phyloP scores from a whole-genome alignment of 305 asterid species.

The Withania somnifera region DNA sequence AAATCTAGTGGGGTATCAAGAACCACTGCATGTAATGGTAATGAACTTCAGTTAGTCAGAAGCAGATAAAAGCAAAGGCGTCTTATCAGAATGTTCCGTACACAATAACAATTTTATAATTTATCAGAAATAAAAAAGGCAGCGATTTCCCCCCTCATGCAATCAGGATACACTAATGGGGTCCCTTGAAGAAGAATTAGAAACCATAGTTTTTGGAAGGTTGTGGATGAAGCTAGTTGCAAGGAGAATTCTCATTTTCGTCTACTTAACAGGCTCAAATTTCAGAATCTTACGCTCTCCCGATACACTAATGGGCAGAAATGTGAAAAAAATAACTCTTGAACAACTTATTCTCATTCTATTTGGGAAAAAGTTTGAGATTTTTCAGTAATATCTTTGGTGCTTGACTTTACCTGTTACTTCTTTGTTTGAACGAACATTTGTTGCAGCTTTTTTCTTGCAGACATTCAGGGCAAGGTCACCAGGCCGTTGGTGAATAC shows the following conservation, averaged over 20 bases:
- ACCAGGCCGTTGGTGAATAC: conserved; percentile 96
- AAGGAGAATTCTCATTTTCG: background rate
- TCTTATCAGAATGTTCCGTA: background rate
- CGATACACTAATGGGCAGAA: background rate
- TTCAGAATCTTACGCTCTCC: background rate
- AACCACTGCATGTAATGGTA: conserved; percentile 42
- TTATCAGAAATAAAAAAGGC: background rate
- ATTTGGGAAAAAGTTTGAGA: background rate
- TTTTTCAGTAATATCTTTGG: background rate
- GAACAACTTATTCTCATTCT: background rate
- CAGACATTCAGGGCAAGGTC: conserved; percentile 90
- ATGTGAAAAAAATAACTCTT: background rate
- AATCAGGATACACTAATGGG: background rate
- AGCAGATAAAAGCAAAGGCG: background rate
- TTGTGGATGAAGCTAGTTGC: background rate
- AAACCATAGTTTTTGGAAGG: background rate
- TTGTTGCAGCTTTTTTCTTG: conserved; percentile 97
- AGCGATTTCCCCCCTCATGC: background rate
- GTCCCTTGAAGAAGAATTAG: background rate
- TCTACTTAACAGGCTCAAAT: background rate
- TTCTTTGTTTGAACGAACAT: conserved; percentile 90
- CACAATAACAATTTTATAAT: background rate
- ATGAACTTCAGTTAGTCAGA: background rate
- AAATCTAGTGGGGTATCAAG: conserved; percentile 75
- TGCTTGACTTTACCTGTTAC: conserved; percentile 43